Evolutionary conservation across 2,329 filamentous ascomycete species (phyloP), one percentile per base, ranked within the genome.

Genomic region (Fonsecaea multimorphosa): DNA sequence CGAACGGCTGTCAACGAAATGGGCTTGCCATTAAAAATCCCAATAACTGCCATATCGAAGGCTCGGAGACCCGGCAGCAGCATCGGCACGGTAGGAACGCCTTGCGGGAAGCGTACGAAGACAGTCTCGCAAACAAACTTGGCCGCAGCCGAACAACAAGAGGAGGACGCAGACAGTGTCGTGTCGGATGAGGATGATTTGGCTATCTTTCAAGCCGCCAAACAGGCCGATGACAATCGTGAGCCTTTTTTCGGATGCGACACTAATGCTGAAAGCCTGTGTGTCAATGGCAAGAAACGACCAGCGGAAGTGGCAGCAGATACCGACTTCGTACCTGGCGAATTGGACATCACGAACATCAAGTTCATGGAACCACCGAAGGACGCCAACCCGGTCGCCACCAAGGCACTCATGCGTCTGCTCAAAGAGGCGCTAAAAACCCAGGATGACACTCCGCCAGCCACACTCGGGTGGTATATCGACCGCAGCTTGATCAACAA

Each of bases 401-500:
- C 87, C 1, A 87, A 83, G 72, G 79, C 85, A 2, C 82, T 95
- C 0, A 85, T 87, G 66, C 82, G 81, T 46, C 89, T 93, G 70
- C 83, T 96, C 52, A 83, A 82, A 61, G 81, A 83, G 8, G 80
- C 93, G 0, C 78, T 91, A 36, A 85, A 86, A 64, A 77, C 88
- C 1, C 93, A 97, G 74, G 76, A 84, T 0, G 79, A 75, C 11
- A 86, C 84, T 0, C 84, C 87, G 0, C 75, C 86, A 1, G 84
- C 89, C 65, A 85, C 90, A 65, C 83, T 96, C 0, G 93, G 93
- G 16, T 97, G 93, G 92, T 92, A 92, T 73, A 88, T 96, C 62
- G 86, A 96, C 73, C 79, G 84, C 14, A 80, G 82, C 5, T 84
- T 86, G 57, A 81, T 93, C 40, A 84, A 80, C 24, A 96, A 93